Percentiles rank a stretch among this genome's conserved stretches.
Evolutionary conservation across 139 green algal species (phyloP).

Genomic region (Coelastrella sp.): DNA sequence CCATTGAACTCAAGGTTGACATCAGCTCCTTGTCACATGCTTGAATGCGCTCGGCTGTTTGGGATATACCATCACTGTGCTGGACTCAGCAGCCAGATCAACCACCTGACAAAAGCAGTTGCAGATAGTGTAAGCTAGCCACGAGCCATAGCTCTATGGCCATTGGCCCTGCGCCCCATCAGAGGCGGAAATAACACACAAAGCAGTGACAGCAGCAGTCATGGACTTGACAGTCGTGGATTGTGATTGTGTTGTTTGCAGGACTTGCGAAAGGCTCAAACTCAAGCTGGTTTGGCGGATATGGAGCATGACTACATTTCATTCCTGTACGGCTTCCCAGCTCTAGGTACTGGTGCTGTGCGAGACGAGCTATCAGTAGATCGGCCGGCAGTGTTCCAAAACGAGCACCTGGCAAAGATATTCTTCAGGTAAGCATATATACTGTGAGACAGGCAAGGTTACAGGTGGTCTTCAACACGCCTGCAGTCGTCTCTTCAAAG

Average conservation of each 20-base stretch:
- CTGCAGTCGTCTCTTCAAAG: neutral
- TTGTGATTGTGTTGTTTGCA: neutral
- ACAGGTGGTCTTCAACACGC: neutral
- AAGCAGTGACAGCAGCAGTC: neutral
- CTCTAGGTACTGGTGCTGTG: neutral
- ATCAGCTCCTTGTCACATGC: no score
- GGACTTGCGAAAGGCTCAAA: neutral
- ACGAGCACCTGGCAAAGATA: constrained; percentile 24
- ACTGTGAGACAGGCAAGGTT: neutral
- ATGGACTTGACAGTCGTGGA: neutral
- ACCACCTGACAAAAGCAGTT: no score
- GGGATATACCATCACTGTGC: no score
- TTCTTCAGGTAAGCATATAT: constrained; percentile 42
- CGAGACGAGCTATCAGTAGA: neutral
- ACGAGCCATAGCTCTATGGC: no score
- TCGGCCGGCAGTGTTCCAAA: constrained; percentile 12
- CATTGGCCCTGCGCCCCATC: no score
- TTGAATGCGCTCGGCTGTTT: no score
- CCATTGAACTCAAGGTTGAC: neutral
- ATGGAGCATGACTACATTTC: constrained; percentile 29
- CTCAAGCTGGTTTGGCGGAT: neutral
- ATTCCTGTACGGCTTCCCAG: constrained; percentile 43
- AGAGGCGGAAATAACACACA: no score
- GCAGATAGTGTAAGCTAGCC: no score
- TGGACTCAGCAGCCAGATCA: no score